Conservation (phyloP, 495 filamentous ascomycete species). For the Cercophora samala region DNA sequence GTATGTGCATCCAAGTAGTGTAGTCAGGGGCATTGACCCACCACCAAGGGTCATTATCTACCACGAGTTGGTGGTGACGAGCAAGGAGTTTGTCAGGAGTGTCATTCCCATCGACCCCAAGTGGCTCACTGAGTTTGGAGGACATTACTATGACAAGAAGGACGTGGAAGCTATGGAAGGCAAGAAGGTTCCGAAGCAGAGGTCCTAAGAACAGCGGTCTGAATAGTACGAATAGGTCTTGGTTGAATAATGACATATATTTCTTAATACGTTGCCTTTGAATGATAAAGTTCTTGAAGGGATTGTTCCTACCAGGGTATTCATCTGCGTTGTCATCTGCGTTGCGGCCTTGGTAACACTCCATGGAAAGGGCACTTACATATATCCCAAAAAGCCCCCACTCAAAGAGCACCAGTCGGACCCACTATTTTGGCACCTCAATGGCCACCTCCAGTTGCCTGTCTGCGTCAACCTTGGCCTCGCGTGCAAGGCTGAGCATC, state of each 20-base stretch:
- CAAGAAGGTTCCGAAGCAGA: slow-evolving; percentile 56
- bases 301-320: too few relatives aligned
- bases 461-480: not conserved
- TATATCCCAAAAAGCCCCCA: not conserved
- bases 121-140: slow-evolving; percentile 89
- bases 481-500: slow-evolving; percentile 2
- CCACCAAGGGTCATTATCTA: slow-evolving; percentile 79
- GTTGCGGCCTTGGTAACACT: too few relatives aligned
- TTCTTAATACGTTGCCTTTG: not conserved
- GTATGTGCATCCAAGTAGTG: slow-evolving; percentile 82
- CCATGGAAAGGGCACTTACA: not conserved
- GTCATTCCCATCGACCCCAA: slow-evolving; percentile 79
- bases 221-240: not conserved
- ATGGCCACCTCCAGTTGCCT: not conserved
- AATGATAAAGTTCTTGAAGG: too few relatives aligned
- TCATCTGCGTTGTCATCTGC: too few relatives aligned
- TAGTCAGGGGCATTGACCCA: slow-evolving; percentile 76
- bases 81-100: slow-evolving; percentile 90
- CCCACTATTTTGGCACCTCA: not conserved
- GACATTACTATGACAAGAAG: slow-evolving; percentile 93
- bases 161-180: slow-evolving; percentile 79
- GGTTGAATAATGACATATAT: not conserved
- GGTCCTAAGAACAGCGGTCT: slow-evolving; percentile 23
- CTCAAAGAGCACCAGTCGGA: not conserved
- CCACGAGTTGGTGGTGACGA: slow-evolving; percentile 88